Conservation (phyloP, 305 asterid genomes). For the Fraxinus greggii region DNA sequence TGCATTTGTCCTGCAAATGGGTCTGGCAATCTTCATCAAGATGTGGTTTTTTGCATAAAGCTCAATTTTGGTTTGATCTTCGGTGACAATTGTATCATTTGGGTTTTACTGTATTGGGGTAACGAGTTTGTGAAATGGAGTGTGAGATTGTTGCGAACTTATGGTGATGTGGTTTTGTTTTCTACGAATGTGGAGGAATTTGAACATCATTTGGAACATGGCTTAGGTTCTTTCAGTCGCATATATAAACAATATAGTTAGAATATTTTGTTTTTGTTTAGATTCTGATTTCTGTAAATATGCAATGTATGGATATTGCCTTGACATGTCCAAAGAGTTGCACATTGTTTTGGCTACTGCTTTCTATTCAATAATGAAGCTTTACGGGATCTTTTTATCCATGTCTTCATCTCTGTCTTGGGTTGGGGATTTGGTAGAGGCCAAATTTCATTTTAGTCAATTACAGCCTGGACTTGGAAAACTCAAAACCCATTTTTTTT, state of each 20-base stretch:
- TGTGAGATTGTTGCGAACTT: conserved; percentile 19
- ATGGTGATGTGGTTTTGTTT: neutral
- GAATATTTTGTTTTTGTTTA: neutral
- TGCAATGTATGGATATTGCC: neutral
- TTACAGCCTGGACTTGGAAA: neutral
- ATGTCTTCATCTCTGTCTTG: neutral
- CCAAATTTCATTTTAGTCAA: neutral
- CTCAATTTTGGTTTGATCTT: conserved; percentile 7
- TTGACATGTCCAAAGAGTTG: neutral
- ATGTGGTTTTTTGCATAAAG: conserved; percentile 78
- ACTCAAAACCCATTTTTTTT: neutral
- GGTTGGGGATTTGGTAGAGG: neutral
- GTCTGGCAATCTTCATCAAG: conserved; percentile 81
- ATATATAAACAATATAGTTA: neutral
- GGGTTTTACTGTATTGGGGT: conserved; percentile 25
- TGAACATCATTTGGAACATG: conserved; percentile 14
- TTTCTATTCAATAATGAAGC: neutral
- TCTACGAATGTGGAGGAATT: conserved; percentile 2
- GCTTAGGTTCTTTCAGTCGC: neutral
- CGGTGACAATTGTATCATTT: conserved; percentile 14
- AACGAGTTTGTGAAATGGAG: conserved; percentile 15
- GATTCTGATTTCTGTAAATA: neutral
- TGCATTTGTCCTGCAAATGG: conserved; percentile 80
- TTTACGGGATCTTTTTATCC: neutral
- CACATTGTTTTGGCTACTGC: neutral